These are phyloP conservation scores for Noccaea bulbosa DNA, from an alignment of 345 rosid species.

Conservation along the genomic window DNA sequence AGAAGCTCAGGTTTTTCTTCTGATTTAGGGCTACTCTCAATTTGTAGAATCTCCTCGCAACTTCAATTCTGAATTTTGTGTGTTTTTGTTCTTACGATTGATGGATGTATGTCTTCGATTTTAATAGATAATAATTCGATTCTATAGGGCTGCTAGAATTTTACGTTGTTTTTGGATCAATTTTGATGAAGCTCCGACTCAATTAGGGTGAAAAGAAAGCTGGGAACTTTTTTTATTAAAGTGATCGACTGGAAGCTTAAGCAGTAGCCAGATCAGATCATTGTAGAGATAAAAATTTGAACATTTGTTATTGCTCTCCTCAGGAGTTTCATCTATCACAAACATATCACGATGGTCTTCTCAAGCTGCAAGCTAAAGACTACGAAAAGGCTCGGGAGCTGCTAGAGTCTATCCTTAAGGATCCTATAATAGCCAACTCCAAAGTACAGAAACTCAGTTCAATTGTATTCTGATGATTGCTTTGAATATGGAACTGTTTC, in stretches of 20 bases:
- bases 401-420: conserved; percentile 77
- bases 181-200: neutral
- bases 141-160: neutral
- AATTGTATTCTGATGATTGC: neutral
- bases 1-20: conserved; percentile 80
- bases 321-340: conserved; percentile 97
- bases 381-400: conserved; percentile 76
- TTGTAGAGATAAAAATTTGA: conserved; percentile 4
- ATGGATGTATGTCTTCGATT: neutral
- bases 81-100: neutral
- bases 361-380: conserved; percentile 86
- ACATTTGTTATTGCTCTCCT: conserved; percentile 4
- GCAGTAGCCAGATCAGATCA: conserved; percentile 6
- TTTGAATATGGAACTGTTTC: neutral
- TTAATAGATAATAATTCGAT: neutral
- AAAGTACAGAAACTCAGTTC: conserved; percentile 49
- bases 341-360: conserved; percentile 88
- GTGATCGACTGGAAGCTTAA: neutral
- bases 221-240: neutral
- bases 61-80: conserved; percentile 15
- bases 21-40: conserved; percentile 12
- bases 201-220: neutral
- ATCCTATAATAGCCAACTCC: conserved; percentile 75
- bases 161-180: conserved; percentile 2
- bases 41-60: neutral